These are phyloP conservation scores for Lentinula edodes DNA, from an alignment of 768 basidiomycete species.

Conservation along the genomic window DNA sequence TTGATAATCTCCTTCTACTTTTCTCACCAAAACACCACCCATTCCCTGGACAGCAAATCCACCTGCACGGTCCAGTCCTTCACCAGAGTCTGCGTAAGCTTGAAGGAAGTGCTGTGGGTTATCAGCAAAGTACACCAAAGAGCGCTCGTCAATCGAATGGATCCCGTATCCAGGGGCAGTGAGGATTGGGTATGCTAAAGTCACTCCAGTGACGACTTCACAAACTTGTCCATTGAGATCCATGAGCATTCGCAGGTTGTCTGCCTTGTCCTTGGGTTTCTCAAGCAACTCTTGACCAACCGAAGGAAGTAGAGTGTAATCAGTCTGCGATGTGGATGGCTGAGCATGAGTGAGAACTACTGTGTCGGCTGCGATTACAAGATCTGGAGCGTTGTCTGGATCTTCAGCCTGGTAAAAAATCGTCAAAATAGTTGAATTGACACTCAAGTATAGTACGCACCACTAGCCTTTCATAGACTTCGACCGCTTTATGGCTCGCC, in stretches of 20 bases:
- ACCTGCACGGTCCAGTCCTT: constrained; percentile 85
- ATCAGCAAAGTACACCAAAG: constrained; percentile 72
- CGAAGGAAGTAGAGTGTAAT: constrained; percentile 48
- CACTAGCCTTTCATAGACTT: constrained; percentile 84
- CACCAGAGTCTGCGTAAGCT: constrained; percentile 81
- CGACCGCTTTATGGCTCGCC: constrained; percentile 73
- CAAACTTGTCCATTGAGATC: constrained; percentile 84
- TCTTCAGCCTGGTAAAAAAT: constrained; percentile 32
- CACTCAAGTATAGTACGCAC: constrained; percentile 29
- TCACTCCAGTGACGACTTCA: constrained; percentile 90
- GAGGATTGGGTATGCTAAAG: constrained; percentile 76
- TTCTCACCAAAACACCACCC: constrained; percentile 76
- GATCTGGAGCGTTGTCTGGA: constrained; percentile 68
- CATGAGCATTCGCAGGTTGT: constrained; percentile 82
- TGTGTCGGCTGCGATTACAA: constrained; percentile 93
- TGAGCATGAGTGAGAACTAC: constrained; percentile 81
- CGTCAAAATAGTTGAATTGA: not conserved
- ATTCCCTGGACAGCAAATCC: constrained; percentile 94
- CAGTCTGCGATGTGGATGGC: constrained; percentile 50
- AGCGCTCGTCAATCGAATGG: constrained; percentile 80
- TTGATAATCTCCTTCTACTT: constrained; percentile 84
- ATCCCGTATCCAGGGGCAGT: constrained; percentile 69
- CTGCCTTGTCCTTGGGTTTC: constrained; percentile 75
- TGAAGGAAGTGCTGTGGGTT: constrained; percentile 52
- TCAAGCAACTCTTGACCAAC: constrained; percentile 75